Conservation (phyloP, 2,329 filamentous ascomycete species). For the Grosmannia clavigera region DNA sequence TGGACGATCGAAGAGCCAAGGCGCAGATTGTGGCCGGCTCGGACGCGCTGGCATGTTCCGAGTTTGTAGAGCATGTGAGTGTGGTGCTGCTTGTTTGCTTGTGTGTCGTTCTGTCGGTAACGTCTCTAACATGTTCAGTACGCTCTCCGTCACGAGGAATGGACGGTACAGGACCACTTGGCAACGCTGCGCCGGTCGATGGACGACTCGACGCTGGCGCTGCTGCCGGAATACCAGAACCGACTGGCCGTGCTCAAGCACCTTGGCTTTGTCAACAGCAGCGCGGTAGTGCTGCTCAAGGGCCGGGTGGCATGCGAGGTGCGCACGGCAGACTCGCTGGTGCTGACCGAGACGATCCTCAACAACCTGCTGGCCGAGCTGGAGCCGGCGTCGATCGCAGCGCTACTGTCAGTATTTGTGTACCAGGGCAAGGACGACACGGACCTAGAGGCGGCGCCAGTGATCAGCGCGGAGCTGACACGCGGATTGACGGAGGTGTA, state of each 20-base stretch:
- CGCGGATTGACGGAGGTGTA: slow-evolving; percentile 77
- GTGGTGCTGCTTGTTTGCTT: not conserved
- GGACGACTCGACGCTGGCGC: slow-evolving; percentile 90
- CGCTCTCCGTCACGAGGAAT: slow-evolving; percentile 92
- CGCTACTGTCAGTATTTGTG: slow-evolving; percentile 84
- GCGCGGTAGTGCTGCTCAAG: slow-evolving; percentile 82
- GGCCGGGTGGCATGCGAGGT: slow-evolving; percentile 98
- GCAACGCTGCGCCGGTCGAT: slow-evolving; percentile 74
- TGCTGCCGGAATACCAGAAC: slow-evolving; percentile 94
- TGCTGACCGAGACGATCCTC: slow-evolving; percentile 88
- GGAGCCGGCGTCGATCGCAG: slow-evolving; percentile 92
- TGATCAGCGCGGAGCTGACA: slow-evolving; percentile 69
- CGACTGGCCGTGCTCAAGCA: slow-evolving; percentile 85
- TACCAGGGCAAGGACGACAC: slow-evolving; percentile 71
- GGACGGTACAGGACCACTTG: slow-evolving; percentile 92
- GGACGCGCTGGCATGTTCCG: slow-evolving; percentile 55
- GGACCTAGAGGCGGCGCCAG: slow-evolving; percentile 61
- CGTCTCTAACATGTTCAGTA: slow-evolving; percentile 43
- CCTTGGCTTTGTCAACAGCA: slow-evolving; percentile 80
- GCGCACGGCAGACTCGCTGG: slow-evolving; percentile 90
- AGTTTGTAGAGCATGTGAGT: slow-evolving; percentile 80
- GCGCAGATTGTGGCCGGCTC: slow-evolving; percentile 49
- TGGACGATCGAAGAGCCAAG: slow-evolving; percentile 57
- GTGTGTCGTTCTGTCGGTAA: not conserved
- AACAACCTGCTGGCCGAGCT: slow-evolving; percentile 94